Conservation (phyloP, 2,329 filamentous ascomycete genomes). For the Trichoderma citrinoviride region DNA sequence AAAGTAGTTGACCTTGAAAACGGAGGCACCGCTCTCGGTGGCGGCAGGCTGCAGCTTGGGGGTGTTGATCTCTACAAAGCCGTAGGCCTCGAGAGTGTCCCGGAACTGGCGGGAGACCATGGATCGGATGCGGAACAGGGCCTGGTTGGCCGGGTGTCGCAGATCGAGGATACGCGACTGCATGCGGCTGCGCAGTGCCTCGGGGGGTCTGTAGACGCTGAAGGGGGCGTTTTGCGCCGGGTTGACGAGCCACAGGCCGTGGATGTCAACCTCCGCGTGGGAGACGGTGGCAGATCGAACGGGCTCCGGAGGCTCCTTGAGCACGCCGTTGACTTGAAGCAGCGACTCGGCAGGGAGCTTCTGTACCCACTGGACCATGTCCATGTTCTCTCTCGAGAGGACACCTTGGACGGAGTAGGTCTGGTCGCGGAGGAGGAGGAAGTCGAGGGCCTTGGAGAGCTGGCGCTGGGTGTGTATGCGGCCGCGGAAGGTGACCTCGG, state of each 20-base stretch:
- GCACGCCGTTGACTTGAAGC: constrained; percentile 69
- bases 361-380: constrained; percentile 86
- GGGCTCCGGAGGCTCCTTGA: constrained; percentile 71
- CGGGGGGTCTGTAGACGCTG: constrained; percentile 61
- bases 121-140: constrained; percentile 83
- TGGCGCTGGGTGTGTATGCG: constrained; percentile 64
- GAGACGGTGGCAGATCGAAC: constrained; percentile 74
- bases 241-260: constrained; percentile 52
- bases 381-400: constrained; percentile 53
- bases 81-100: constrained; percentile 66
- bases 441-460: constrained; percentile 78
- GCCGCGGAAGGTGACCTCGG: constrained; percentile 43
- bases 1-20: constrained; percentile 93
- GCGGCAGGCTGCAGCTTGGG: constrained; percentile 88
- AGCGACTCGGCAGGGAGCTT: constrained; percentile 76
- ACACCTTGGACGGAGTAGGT: constrained; percentile 82
- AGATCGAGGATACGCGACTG: constrained; percentile 79
- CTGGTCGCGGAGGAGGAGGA: constrained; percentile 83
- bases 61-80: constrained; percentile 91
- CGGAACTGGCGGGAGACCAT: constrained; percentile 80
- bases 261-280: constrained; percentile 71
- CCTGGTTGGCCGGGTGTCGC: constrained; percentile 80
- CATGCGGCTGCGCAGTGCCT: constrained; percentile 65
- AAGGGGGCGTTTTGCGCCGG: constrained; percentile 49
- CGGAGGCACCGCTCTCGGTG: constrained; percentile 86